These are phyloP conservation scores for Astrocystis sublimbata DNA, from an alignment of 495 filamentous ascomycete species.

Conservation along the genomic window DNA sequence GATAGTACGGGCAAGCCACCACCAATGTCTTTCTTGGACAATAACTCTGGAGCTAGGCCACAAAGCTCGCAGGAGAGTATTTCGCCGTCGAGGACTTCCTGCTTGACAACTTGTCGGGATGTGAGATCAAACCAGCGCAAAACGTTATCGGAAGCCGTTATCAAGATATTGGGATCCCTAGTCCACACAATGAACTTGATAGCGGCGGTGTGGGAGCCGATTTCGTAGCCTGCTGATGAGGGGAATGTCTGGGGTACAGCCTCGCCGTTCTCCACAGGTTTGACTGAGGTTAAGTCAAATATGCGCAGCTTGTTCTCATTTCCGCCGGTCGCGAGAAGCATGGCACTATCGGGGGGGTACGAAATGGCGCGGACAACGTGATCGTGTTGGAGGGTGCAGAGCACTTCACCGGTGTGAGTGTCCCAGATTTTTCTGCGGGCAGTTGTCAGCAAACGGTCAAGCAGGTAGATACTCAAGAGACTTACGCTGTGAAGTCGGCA, in stretches of 20 bases:
- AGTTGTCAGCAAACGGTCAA: constrained; percentile 11
- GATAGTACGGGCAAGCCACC: constrained; percentile 57
- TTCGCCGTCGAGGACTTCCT: constrained; percentile 73
- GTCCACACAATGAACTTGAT: constrained; percentile 97
- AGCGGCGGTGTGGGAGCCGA: constrained; percentile 79
- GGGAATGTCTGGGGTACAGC: constrained; percentile 31
- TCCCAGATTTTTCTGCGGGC: constrained; percentile 87
- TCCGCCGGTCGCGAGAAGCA: constrained; percentile 84
- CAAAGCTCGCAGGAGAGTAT: constrained; percentile 92
- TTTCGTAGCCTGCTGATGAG: constrained; percentile 69
- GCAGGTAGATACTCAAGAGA: background rate
- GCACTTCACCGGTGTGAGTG: constrained; percentile 87
- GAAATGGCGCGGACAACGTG: constrained; percentile 95
- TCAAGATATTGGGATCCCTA: constrained; percentile 77
- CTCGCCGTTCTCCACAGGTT: constrained; percentile 26
- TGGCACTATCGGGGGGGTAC: constrained; percentile 77
- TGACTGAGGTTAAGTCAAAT: constrained; percentile 72
- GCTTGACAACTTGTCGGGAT: constrained; percentile 65
- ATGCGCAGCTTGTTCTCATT: constrained; percentile 96
- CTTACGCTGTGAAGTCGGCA: constrained; percentile 93
- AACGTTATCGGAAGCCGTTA: constrained; percentile 87
- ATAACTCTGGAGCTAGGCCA: constrained; percentile 44
- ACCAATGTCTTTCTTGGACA: constrained; percentile 49
- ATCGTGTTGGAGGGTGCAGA: constrained; percentile 83
- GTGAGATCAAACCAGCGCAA: constrained; percentile 94